These are phyloP conservation scores for Aspergillus viridinutans DNA, from an alignment of 2,329 filamentous ascomycete species.

Conservation along the genomic window DNA sequence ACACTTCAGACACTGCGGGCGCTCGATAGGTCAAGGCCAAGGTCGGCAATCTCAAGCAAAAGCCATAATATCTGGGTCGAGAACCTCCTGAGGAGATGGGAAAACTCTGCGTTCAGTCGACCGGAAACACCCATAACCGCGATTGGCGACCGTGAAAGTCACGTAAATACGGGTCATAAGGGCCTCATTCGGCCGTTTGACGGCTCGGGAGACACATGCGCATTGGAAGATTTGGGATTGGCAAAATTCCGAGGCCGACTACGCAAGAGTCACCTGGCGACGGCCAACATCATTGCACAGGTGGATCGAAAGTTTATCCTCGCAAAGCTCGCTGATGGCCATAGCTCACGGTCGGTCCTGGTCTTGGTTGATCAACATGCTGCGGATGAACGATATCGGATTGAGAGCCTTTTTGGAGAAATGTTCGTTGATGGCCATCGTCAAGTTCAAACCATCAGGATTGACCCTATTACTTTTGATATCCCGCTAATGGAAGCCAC, in stretches of 20 bases:
- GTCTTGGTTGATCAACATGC: conserved; percentile 90
- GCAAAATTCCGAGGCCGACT: conserved; percentile 42
- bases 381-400: conserved; percentile 78
- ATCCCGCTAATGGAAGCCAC: conserved; percentile 57
- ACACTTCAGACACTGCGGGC: conserved; percentile 6
- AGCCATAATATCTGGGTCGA: conserved; percentile 53
- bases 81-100: conserved; percentile 60
- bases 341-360: conserved; percentile 42
- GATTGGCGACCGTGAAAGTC: conserved; percentile 22
- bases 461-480: conserved; percentile 58
- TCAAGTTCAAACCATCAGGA: conserved; percentile 21
- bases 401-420: conserved; percentile 67
- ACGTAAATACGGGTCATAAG: conserved; percentile 9
- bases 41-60: conserved; percentile 11
- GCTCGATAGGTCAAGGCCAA: conserved; percentile 9
- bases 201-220: conserved; percentile 21
- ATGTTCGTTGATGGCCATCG: conserved; percentile 36
- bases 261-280: conserved; percentile 57
- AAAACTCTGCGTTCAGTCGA: conserved; percentile 69
- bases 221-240: conserved; percentile 21
- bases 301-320: conserved; percentile 90
- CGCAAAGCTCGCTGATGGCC: conserved; percentile 47
- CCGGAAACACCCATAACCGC: conserved; percentile 43
- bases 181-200: conserved; percentile 10
- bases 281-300: conserved; percentile 69